Conservation (phyloP, 2,329 filamentous ascomycete genomes). For the Scedosporium boydii region DNA sequence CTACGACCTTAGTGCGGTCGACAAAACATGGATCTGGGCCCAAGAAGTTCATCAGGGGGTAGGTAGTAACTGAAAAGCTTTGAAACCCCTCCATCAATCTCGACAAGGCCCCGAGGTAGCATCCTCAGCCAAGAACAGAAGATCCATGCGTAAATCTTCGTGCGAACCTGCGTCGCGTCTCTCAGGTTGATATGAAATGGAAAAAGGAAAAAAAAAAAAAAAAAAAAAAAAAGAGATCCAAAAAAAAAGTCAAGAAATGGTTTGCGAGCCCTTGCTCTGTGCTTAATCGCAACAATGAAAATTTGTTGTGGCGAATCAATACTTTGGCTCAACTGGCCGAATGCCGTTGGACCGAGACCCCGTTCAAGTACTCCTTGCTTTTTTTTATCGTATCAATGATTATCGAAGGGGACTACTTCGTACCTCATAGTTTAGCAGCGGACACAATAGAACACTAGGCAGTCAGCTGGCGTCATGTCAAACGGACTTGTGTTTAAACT, state of each 20-base stretch:
- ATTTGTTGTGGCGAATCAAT: not conserved
- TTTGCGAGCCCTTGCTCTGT: not conserved
- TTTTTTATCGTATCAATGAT: not conserved
- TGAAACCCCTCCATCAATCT: not conserved
- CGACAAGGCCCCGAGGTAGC: not conserved
- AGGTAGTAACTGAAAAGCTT: not conserved
- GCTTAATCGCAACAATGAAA: not conserved
- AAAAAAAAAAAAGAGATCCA: not conserved
- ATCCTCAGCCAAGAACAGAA: not conserved
- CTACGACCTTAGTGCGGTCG: not conserved
- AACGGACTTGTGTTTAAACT: not conserved
- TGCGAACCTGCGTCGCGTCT: not conserved
- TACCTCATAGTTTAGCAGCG: too few relatives aligned
- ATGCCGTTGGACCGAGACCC: constrained; percentile 6
- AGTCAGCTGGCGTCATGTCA: not conserved
- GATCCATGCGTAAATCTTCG: not conserved
- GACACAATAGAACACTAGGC: too few relatives aligned
- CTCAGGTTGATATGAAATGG: not conserved
- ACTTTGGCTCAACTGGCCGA: constrained; percentile 5
- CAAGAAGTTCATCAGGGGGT: not conserved
- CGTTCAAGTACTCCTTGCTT: not conserved
- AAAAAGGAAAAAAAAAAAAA: not conserved
- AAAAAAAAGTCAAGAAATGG: not conserved
- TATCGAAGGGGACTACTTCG: not conserved
- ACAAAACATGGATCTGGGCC: constrained; percentile 1